Percentiles rank a stretch among this genome's conserved stretches.
These are phyloP conservation scores for Penicillium sp. DNA, from an alignment of 2,329 filamentous ascomycete genomes.

Conservation along the genomic window DNA sequence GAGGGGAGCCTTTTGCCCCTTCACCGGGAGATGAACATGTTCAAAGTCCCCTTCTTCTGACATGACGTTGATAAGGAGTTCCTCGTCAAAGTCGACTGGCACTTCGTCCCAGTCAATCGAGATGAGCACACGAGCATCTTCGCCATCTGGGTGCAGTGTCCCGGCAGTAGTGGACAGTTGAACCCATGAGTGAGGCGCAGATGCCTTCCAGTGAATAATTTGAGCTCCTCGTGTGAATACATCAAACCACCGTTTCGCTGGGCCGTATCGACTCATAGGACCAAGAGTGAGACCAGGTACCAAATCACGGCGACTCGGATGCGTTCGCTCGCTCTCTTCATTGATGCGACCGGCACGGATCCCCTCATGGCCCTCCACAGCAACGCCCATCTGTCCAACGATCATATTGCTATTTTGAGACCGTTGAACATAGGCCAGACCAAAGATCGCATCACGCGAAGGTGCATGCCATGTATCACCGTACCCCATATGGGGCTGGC, in stretches of 20 bases:
- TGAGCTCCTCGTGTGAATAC: conserved; percentile 61
- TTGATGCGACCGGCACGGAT: conserved; percentile 16
- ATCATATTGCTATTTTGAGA: conserved; percentile 16
- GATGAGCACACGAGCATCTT: conserved; percentile 56
- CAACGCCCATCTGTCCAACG: conserved; percentile 19
- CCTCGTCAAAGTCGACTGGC: conserved; percentile 34
- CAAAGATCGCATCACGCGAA: conserved; percentile 48
- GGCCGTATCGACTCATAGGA: conserved; percentile 61
- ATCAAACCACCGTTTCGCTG: conserved; percentile 61
- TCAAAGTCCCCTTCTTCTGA: conserved; percentile 33
- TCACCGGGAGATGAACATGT: conserved; percentile 57
- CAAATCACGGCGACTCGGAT: conserved; percentile 16
- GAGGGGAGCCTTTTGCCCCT: conserved; percentile 50
- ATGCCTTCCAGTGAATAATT: conserved; percentile 42
- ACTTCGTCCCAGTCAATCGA: conserved; percentile 59
- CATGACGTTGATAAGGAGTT: conserved; percentile 31
- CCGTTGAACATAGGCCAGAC: conserved; percentile 16
- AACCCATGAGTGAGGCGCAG: conserved; percentile 53
- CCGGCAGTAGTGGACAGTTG: conserved; percentile 1
- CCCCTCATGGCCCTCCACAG: conserved; percentile 17
- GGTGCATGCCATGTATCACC: conserved; percentile 63
- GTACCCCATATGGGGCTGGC: conserved; percentile 56
- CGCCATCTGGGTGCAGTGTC: conserved; percentile 5
- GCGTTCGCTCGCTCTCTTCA: conserved; percentile 18
- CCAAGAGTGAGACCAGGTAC: conserved; percentile 51